Conservation (phyloP, 805 yeast species). For the Saturnispora kantuleensis region DNA sequence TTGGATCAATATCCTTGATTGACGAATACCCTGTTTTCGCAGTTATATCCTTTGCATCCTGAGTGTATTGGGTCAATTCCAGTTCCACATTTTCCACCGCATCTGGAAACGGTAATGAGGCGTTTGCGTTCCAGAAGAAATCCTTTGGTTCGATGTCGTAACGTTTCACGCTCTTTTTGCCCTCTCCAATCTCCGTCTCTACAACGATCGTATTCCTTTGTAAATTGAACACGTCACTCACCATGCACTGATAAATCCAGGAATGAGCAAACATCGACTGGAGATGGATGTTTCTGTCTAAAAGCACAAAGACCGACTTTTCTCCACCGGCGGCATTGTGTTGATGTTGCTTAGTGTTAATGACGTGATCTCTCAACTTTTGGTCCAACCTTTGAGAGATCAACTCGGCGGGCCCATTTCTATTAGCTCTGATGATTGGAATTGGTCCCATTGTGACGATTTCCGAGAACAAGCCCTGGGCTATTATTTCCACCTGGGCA, state of each 20-base stretch:
- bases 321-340: slow-evolving; percentile 23
- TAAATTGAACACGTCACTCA: slow-evolving; percentile 80
- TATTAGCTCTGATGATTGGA: slow-evolving; percentile 85
- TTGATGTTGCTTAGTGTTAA: slow-evolving; percentile 43
- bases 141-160: slow-evolving; percentile 90
- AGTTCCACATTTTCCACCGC: slow-evolving; percentile 95
- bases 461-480: slow-evolving; percentile 72
- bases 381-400: slow-evolving; percentile 82
- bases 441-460: slow-evolving; percentile 69
- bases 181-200: slow-evolving; percentile 25
- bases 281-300: slow-evolving; percentile 85
- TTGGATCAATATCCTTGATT: slow-evolving; percentile 65
- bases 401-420: slow-evolving; percentile 92
- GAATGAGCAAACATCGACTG: slow-evolving; percentile 94
- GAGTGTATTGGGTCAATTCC: slow-evolving; percentile 71
- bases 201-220: slow-evolving; percentile 74
- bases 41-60: slow-evolving; percentile 81
- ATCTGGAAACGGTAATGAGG: slow-evolving; percentile 90
- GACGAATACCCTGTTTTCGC: slow-evolving; percentile 63
- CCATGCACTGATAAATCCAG: slow-evolving; percentile 96
- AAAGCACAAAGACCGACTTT: slow-evolving; percentile 66
- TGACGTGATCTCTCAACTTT: slow-evolving; percentile 74
- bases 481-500: slow-evolving; percentile 53
- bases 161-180: slow-evolving; percentile 36
- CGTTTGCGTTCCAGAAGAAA: slow-evolving; percentile 80